Evolutionary conservation across 1,139 yeast species (phyloP).

Genomic region (Debaryomyces sp.): DNA sequence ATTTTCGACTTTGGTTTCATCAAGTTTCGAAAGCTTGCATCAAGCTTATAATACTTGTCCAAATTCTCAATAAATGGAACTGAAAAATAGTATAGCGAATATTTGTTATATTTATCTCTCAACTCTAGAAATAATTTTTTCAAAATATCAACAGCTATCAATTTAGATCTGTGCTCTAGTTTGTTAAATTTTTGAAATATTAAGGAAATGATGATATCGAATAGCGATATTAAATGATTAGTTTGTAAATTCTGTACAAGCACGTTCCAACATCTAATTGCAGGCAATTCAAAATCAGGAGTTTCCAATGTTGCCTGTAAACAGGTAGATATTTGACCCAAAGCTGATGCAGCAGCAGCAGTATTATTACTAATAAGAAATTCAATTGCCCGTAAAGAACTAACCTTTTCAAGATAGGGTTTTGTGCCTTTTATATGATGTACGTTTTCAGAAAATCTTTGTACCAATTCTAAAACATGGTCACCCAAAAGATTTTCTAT

Average conservation of each 20-base stretch:
- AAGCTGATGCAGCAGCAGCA: slow-evolving; percentile 66
- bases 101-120: slow-evolving; percentile 37
- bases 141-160: slow-evolving; percentile 49
- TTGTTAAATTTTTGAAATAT: slow-evolving; percentile 63
- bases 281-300: slow-evolving; percentile 58
- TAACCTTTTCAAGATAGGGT: slow-evolving; percentile 71
- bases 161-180: slow-evolving; percentile 51
- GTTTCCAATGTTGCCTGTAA: slow-evolving; percentile 78
- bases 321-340: slow-evolving; percentile 89
- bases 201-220: slow-evolving; percentile 48
- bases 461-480: slow-evolving; percentile 77
- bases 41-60: slow-evolving; percentile 26
- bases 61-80: slow-evolving; percentile 51
- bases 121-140: slow-evolving; percentile 40
- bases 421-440: slow-evolving; percentile 72
- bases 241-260: slow-evolving; percentile 55
- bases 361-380: slow-evolving; percentile 67
- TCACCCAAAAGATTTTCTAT: slow-evolving; percentile 45
- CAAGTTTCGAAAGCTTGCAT: slow-evolving; percentile 27
- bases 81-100: slow-evolving; percentile 52
- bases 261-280: slow-evolving; percentile 69
- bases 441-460: slow-evolving; percentile 73
- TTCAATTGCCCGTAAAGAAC: slow-evolving; percentile 74
- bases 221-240: slow-evolving; percentile 51
- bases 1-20: slow-evolving; percentile 31